Base-by-base conservation (phyloP, 1,139 yeast genomes). In the Saccharomyces hybrid region DNA sequence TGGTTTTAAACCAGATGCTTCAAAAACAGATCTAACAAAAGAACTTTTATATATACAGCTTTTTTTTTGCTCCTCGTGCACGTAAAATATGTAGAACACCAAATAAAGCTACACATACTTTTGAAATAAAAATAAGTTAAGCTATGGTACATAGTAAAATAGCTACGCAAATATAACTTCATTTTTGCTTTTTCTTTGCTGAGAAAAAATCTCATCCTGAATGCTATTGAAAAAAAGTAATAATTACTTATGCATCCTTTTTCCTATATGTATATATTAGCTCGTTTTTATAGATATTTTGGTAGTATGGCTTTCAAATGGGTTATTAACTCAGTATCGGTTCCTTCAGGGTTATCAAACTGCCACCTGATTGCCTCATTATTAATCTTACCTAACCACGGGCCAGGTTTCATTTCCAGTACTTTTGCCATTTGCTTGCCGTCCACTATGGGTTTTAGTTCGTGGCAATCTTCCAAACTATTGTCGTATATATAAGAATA, bases 351-450 rank as follows among this genome's bases (percentile, higher is more conserved):
- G 61, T 88, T 70, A 58, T 86, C 90, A 56, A 89, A 73, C 70
- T 90, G 97, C 88, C 91, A 86, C 12, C 75, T 71, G 48, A 88
- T 68, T 8, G 88, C 77, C 48, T 76, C 71, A n/a, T 80, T 81
- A 56, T 81, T 78, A 11, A 83, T 72, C 29, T 71, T 71, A 7
- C 81, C 76, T 77, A 89, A 76, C 96, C 97, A 89, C 3, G 91
- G 90, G 0, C 98, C 98, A 0, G 93, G 89, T 65, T 84, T 86
- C 55, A 73, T 74, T 16, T 76, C 72, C 24, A 86, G 71, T n/a
- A 75, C 71, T 51, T 75, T 72, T 51, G 79, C 73, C 50, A 89
- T 69, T 32, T 80, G 78, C 60, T 84, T 88, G 24, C 97, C 97
- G 66, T 87, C 87, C 16, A 85, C 68, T 27, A 84, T 61, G 2